phyloP scores from a whole-genome alignment of 164 flowering plant genomes.

The Buxus sempervirens region DNA sequence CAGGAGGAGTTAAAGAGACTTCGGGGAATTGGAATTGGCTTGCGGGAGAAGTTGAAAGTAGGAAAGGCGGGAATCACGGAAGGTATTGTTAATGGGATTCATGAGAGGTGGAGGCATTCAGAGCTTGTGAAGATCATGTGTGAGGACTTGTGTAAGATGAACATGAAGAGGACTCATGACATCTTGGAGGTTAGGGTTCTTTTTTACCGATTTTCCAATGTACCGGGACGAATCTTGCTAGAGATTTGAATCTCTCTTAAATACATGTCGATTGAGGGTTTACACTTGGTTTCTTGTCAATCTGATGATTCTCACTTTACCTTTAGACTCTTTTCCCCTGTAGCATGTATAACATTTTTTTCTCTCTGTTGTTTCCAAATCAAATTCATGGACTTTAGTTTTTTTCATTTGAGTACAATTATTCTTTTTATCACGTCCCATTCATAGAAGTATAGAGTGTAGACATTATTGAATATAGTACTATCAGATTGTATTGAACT shows the following conservation, averaged over 20 bases:
- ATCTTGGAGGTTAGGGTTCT: slow-evolving; percentile 59
- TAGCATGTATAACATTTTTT: too few relatives aligned
- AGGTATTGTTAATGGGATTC: slow-evolving; percentile 93
- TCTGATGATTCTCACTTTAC: too few relatives aligned
- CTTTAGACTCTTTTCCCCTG: too few relatives aligned
- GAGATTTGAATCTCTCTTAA: too few relatives aligned
- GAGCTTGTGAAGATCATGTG: slow-evolving; percentile 82
- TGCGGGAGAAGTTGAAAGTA: slow-evolving; percentile 67
- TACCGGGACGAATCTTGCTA: background rate
- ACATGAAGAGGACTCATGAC: slow-evolving; percentile 97
- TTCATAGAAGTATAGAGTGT: background rate
- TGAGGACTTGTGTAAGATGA: slow-evolving; percentile 76
- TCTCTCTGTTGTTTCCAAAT: background rate
- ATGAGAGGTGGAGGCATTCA: slow-evolving; percentile 78
- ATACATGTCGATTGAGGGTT: too few relatives aligned
- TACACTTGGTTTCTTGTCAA: too few relatives aligned
- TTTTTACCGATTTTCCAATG: background rate
- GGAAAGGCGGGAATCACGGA: slow-evolving; percentile 95
- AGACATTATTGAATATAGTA: too few relatives aligned
- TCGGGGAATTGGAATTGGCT: slow-evolving; percentile 45
- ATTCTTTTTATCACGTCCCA: too few relatives aligned
- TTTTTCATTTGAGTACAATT: too few relatives aligned
- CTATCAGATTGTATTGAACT: background rate
- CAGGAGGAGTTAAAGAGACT: slow-evolving; percentile 65
- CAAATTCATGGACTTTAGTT: background rate